Conservation (phyloP, 2,329 filamentous ascomycete genomes). For the Zopfia rhizophila region DNA sequence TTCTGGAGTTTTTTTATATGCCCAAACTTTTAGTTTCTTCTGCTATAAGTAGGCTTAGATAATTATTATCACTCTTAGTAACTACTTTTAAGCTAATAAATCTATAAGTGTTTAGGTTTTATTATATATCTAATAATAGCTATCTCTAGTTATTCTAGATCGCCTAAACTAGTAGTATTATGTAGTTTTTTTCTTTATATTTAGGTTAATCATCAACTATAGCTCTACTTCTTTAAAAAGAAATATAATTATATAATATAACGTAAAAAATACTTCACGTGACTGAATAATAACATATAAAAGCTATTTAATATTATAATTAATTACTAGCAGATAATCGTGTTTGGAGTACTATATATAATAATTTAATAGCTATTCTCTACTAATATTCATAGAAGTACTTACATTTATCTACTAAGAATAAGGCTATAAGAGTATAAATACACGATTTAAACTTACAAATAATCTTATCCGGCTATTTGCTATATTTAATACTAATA, state of each 20-base stretch:
- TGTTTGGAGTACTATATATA: conserved; percentile 7
- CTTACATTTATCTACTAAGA: conserved; percentile 2
- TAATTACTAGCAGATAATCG: conserved; percentile 10
- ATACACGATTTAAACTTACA: background rate
- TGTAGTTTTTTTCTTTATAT: conserved; percentile 20
- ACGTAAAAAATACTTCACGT: conserved; percentile 23
- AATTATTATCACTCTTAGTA: too few relatives aligned
- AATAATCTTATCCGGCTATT: background rate
- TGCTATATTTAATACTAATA: conserved; percentile 4
- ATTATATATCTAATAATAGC: too few relatives aligned
- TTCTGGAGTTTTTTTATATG: too few relatives aligned
- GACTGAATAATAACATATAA: conserved; percentile 19
- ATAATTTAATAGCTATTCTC: conserved; percentile 4
- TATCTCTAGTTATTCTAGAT: conserved; percentile 12
- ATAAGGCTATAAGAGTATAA: background rate
- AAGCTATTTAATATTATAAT: conserved; percentile 14
- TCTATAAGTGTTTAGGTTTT: too few relatives aligned
- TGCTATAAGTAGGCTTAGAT: too few relatives aligned
- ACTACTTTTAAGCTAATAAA: background rate
- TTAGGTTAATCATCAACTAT: conserved; percentile 25
- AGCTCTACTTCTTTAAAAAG: conserved; percentile 16
- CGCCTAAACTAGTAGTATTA: conserved; percentile 7
- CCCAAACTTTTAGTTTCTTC: too few relatives aligned
- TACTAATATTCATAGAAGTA: conserved; percentile 8
- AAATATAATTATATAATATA: conserved; percentile 25